Percentiles rank a stretch among this genome's conserved stretches.
These are phyloP conservation scores for Emericellopsis atlantica DNA, from an alignment of 2,329 filamentous ascomycete genomes.

Conservation along the genomic window DNA sequence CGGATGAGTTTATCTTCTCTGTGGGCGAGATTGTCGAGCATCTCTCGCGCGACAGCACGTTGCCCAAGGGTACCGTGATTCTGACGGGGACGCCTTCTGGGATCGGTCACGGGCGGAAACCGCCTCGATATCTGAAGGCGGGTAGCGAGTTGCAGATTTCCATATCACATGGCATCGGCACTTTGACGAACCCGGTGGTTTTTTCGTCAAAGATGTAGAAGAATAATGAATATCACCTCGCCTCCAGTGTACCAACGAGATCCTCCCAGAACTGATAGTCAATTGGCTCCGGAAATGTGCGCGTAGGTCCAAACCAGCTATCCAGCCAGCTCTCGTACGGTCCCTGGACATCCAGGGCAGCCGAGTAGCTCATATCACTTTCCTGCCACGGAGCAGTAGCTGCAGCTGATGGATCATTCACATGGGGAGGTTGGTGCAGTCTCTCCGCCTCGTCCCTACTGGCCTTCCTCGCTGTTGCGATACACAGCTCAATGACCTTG, in stretches of 20 bases:
- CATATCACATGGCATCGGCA: constrained; percentile 9
- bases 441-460: too few species aligned
- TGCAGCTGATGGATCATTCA: too few species aligned
- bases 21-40: constrained; percentile 14
- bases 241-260: constrained; percentile 6
- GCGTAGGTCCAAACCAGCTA: too few species aligned
- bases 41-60: constrained; percentile 10
- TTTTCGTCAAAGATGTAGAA: not conserved
- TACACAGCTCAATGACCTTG: too few species aligned
- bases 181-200: constrained; percentile 8
- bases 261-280: too few species aligned
- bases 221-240: not conserved
- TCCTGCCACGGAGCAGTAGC: too few species aligned
- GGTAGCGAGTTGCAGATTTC: constrained; percentile 6
- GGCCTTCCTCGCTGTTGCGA: too few species aligned
- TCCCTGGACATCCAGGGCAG: too few species aligned
- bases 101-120: constrained; percentile 8
- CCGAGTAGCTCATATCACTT: too few species aligned
- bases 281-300: too few species aligned
- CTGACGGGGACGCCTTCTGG: constrained; percentile 13
- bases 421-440: too few species aligned
- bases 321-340: too few species aligned
- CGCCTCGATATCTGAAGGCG: constrained; percentile 7
- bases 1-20: constrained; percentile 12
- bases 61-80: constrained; percentile 13